These are phyloP conservation scores for Malassezia equina DNA, from an alignment of 1,284 basidiomycete genomes.

Conservation along the genomic window DNA sequence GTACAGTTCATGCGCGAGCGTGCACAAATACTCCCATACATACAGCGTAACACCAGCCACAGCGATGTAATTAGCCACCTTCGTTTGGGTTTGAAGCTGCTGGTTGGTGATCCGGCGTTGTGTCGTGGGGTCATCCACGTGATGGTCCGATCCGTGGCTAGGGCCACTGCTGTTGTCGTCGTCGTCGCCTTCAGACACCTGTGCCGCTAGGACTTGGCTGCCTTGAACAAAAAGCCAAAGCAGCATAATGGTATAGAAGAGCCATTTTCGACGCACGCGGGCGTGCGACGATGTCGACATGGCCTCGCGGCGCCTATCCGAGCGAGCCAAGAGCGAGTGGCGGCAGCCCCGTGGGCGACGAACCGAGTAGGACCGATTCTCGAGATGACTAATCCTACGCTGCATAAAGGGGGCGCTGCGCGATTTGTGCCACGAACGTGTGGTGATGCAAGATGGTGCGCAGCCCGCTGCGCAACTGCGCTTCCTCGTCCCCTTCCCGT, in stretches of 20 bases:
- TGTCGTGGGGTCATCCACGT: conserved; percentile 1
- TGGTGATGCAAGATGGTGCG: conserved; percentile 11
- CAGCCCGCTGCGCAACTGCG: neutral
- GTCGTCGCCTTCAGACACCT: too few relatives aligned
- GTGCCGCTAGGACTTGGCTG: too few relatives aligned
- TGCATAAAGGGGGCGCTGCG: conserved; percentile 1
- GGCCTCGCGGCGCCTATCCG: neutral
- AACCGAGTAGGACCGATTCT: neutral
- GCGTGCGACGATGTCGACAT: neutral
- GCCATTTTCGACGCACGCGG: neutral
- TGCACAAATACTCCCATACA: conserved; percentile 21
- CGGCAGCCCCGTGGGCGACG: neutral
- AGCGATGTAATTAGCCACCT: conserved; percentile 16
- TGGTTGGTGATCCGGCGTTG: neutral
- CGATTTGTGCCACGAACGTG: conserved; percentile 1
- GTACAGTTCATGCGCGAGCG: conserved; percentile 11
- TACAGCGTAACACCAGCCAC: conserved; percentile 22
- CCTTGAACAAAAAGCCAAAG: neutral
- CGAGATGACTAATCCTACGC: neutral
- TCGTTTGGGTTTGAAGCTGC: conserved; percentile 3
- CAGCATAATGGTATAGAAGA: neutral
- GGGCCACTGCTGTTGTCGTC: too few relatives aligned
- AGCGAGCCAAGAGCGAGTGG: neutral
- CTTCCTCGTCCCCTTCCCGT: conserved; percentile 2
- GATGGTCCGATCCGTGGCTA: neutral